Percentiles rank a stretch among this genome's conserved stretches.
These are phyloP conservation scores for Podila verticillata DNA, from an alignment of 192 early-diverging fungal species.

Conservation along the genomic window DNA sequence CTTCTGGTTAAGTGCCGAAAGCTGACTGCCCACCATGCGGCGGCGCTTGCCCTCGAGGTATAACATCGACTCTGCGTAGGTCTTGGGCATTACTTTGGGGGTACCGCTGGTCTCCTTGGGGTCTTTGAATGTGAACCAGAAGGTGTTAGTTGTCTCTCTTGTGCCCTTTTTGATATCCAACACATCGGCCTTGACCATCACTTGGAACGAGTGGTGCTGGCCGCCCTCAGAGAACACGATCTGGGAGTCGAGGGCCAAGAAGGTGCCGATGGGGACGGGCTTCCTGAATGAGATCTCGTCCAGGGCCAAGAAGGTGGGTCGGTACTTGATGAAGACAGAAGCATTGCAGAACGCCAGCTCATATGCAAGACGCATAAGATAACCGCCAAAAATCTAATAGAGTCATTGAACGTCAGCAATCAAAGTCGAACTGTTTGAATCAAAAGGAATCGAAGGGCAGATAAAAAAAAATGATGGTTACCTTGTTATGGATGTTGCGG, in stretches of 20 bases:
- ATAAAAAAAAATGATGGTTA: background rate
- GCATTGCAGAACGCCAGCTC: constrained; percentile 87
- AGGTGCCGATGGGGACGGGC: constrained; percentile 85
- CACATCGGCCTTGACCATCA: constrained; percentile 81
- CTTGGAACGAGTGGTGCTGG: constrained; percentile 67
- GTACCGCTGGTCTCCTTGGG: constrained; percentile 33
- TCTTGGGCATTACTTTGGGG: constrained; percentile 75
- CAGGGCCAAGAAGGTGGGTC: constrained; percentile 69
- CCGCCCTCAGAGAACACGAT: constrained; percentile 77
- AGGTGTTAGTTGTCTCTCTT: constrained; percentile 83
- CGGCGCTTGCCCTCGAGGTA: constrained; percentile 82
- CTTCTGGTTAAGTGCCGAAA: constrained; percentile 21
- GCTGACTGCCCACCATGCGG: constrained; percentile 17
- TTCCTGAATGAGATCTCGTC: constrained; percentile 84
- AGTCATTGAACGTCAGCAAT: background rate
- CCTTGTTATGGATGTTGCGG: constrained; percentile 54
- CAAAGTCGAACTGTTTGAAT: background rate
- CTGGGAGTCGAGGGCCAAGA: constrained; percentile 79
- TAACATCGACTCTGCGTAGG: constrained; percentile 86
- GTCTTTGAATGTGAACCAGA: constrained; percentile 83
- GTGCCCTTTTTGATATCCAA: constrained; percentile 69
- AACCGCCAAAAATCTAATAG: constrained; percentile 76
- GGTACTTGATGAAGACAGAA: constrained; percentile 68
- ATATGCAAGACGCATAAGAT: constrained; percentile 86
- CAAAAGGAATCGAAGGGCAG: background rate